Conservation (phyloP, 1,139 yeast genomes). For the Scheffersomyces parashehatae region DNA sequence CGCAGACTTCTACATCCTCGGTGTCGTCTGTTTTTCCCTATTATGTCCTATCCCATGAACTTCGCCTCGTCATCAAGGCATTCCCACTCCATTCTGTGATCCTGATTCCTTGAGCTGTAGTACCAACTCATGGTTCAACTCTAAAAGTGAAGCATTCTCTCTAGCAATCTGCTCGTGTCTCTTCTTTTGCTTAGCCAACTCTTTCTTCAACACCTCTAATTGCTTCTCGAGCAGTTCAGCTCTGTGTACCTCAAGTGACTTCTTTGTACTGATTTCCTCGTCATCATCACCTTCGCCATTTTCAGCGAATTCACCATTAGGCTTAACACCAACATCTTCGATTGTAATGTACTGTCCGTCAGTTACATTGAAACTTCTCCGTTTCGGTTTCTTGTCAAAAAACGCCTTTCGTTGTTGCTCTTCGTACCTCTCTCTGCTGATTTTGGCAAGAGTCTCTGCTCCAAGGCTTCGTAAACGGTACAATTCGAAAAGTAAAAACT, state of each 20-base stretch:
- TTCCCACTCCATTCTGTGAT: too few species aligned
- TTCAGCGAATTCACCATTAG: neutral
- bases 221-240: constrained; percentile 17
- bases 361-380: constrained; percentile 1
- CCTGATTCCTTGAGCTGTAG: too few species aligned
- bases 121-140: constrained; percentile 34
- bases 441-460: constrained; percentile 26
- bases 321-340: constrained; percentile 1
- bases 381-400: constrained; percentile 1
- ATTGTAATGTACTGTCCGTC: constrained; percentile 4
- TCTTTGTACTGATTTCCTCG: constrained; percentile 5
- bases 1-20: too few species aligned
- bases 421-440: constrained; percentile 27
- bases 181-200: constrained; percentile 24
- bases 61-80: too few species aligned
- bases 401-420: constrained; percentile 9
- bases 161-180: constrained; percentile 24
- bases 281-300: constrained; percentile 1
- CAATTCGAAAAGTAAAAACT: constrained; percentile 25
- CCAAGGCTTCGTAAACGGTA: constrained; percentile 21
- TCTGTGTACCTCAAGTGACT: constrained; percentile 13
- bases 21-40: too few species aligned
- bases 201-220: constrained; percentile 23
- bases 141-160: constrained; percentile 35
- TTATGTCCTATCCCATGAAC: too few species aligned